Percentiles rank a stretch among this genome's conserved stretches.
Conservation (phyloP, 495 filamentous ascomycete genomes). For the Neurospora pannonica region DNA sequence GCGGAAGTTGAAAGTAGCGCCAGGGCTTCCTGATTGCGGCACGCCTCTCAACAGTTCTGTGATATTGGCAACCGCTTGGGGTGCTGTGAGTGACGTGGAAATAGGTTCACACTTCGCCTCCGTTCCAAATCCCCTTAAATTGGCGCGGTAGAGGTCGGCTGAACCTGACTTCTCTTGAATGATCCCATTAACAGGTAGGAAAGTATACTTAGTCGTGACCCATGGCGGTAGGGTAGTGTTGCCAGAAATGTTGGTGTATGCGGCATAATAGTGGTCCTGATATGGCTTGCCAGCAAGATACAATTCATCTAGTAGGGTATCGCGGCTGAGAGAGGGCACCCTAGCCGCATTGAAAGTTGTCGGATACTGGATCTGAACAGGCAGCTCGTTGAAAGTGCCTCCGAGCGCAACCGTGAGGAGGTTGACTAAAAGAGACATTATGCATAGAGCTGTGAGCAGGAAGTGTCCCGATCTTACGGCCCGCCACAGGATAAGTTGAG, state of each 20-base stretch:
- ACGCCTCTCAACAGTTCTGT: too few species aligned
- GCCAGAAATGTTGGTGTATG: constrained; percentile 22
- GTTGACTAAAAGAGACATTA: neutral
- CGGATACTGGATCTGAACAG: neutral
- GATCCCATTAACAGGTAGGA: constrained; percentile 32
- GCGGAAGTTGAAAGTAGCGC: too few species aligned
- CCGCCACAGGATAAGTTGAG: neutral
- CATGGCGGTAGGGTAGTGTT: constrained; percentile 24
- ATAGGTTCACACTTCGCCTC: too few species aligned
- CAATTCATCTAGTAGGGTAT: too few species aligned
- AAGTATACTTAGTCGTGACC: constrained; percentile 21
- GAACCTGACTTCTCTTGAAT: too few species aligned
- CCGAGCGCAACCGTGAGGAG: neutral
- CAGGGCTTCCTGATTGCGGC: too few species aligned
- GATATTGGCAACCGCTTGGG: too few species aligned
- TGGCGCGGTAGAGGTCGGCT: too few species aligned
- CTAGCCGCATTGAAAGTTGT: neutral
- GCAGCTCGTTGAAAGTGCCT: neutral
- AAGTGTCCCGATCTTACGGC: neutral
- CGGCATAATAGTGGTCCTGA: constrained; percentile 22
- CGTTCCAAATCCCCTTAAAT: too few species aligned
- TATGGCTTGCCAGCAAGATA: too few species aligned
- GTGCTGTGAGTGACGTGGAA: too few species aligned
- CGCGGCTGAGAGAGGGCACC: neutral
- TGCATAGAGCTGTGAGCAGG: neutral